These are phyloP conservation scores for Stagonosporopsis vannaccii DNA, from an alignment of 2,329 filamentous ascomycete genomes.

Conservation along the genomic window DNA sequence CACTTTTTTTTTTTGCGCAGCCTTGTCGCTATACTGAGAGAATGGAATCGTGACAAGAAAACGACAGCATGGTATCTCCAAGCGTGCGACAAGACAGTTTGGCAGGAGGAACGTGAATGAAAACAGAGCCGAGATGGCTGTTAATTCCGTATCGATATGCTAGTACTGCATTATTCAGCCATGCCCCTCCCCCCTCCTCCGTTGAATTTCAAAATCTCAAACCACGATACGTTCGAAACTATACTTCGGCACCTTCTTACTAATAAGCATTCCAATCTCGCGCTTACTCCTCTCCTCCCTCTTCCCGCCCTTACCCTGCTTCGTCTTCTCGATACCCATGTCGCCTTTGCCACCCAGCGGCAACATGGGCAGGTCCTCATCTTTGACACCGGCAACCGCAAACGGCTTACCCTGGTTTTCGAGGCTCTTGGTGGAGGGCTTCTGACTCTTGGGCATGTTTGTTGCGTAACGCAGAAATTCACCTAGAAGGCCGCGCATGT, in stretches of 20 bases:
- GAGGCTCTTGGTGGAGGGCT: constrained; percentile 42
- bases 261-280: constrained; percentile 79
- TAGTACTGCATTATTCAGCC: not conserved
- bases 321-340: constrained; percentile 54
- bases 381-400: constrained; percentile 53
- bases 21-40: too few species aligned
- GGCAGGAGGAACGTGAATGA: too few species aligned
- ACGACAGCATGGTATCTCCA: too few species aligned
- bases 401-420: constrained; percentile 56
- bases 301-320: constrained; percentile 74
- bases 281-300: constrained; percentile 71
- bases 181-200: not conserved
- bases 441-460: constrained; percentile 38
- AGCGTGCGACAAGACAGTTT: too few species aligned
- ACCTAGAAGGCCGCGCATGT: constrained; percentile 68
- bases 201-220: constrained; percentile 13
- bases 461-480: constrained; percentile 69
- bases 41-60: too few species aligned
- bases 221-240: constrained; percentile 75
- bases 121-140: not conserved
- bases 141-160: not conserved
- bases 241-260: constrained; percentile 82
- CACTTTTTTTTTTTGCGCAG: too few species aligned
- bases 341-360: constrained; percentile 75
- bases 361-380: constrained; percentile 60